Evolutionary conservation across 345 rosid genomes (phyloP).

Genomic region (Ailanthus altissimus): DNA sequence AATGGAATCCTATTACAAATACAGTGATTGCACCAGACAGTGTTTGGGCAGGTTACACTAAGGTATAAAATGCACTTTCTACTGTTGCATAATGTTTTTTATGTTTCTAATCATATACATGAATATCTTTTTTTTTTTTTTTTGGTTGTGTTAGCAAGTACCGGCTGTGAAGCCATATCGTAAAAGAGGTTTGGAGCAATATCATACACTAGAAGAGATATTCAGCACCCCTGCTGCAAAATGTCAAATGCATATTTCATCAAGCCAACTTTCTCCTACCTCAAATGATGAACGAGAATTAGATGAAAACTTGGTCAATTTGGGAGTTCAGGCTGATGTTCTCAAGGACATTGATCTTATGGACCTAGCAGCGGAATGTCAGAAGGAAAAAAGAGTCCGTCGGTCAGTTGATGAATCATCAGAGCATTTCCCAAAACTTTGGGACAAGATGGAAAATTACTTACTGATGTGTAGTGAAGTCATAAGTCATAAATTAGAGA

Average conservation of each 20-base stretch:
- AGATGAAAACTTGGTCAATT: not conserved
- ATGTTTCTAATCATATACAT: not conserved
- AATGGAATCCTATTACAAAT: conserved; percentile 2
- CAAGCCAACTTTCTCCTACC: not conserved
- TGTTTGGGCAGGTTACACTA: conserved; percentile 1
- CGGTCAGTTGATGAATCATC: not conserved
- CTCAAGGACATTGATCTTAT: not conserved
- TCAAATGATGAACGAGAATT: conserved; percentile 1
- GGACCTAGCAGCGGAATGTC: not conserved
- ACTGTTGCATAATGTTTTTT: no score
- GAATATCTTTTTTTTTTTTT: not conserved
- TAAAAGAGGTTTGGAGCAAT: conserved; percentile 1
- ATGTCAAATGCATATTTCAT: not conserved
- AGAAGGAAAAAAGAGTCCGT: conserved; percentile 1
- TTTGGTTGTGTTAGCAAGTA: not conserved
- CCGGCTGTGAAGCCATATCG: conserved; percentile 12
- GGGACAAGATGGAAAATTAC: conserved; percentile 2
- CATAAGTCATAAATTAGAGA: conserved; percentile 1
- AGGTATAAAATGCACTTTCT: not conserved
- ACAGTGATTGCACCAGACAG: not conserved
- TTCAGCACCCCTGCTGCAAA: not conserved
- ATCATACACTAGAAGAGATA: conserved; percentile 6
- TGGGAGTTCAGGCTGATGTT: not conserved
- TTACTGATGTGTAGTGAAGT: not conserved
- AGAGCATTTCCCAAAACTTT: not conserved